These are phyloP conservation scores for Chaetomium olivaceum DNA, from an alignment of 2,329 filamentous ascomycete genomes.

Conservation along the genomic window DNA sequence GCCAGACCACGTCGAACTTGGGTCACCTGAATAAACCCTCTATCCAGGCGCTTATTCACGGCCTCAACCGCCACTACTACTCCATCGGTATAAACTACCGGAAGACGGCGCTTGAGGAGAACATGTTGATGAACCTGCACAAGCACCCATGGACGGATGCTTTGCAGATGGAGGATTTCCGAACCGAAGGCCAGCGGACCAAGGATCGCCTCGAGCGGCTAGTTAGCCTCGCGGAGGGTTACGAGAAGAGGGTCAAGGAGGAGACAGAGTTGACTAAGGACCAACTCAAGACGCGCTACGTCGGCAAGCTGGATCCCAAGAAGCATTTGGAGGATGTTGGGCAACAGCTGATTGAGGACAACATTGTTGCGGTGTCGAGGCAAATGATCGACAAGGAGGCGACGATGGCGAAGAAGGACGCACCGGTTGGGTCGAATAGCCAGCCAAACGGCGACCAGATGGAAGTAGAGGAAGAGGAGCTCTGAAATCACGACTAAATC, in stretches of 20 bases:
- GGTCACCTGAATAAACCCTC: constrained; percentile 98
- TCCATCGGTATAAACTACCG: constrained; percentile 98
- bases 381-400: constrained; percentile 99
- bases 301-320: constrained; percentile 98
- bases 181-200: constrained; percentile 78
- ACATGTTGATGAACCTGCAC: constrained; percentile 99
- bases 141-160: constrained; percentile 99
- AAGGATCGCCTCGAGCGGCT: constrained; percentile 85
- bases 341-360: constrained; percentile 96
- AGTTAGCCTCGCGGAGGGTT: constrained; percentile 87
- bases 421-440: constrained; percentile 48
- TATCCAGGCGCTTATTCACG: constrained; percentile 98
- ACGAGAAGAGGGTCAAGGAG: constrained; percentile 98
- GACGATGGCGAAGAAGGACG: constrained; percentile 76
- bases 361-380: constrained; percentile 95
- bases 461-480: constrained; percentile 65
- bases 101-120: constrained; percentile 96
- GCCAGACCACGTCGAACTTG: constrained; percentile 96
- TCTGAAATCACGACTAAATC: constrained; percentile 25
- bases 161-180: constrained; percentile 94
- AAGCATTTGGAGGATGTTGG: constrained; percentile 98
- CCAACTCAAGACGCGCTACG: constrained; percentile 97
- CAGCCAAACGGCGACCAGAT: constrained; percentile 61
- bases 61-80: constrained; percentile 98
- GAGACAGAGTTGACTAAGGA: constrained; percentile 97